Conservation (phyloP, 225 moss, liverwort and hornwort species). For the Physcomitrellopsis africana region DNA sequence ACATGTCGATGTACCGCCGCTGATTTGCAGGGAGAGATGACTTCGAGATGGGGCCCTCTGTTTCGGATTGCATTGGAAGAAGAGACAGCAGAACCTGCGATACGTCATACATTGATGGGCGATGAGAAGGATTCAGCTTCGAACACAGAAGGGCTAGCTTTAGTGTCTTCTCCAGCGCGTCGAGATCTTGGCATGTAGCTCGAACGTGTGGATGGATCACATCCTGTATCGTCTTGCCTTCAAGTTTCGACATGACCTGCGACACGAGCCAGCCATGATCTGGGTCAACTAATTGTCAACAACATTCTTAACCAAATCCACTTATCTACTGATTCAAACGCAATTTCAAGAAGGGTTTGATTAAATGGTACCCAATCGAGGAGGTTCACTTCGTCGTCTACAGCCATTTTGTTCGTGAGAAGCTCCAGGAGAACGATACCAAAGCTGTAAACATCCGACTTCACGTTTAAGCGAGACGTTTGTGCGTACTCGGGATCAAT, state of each 20-base stretch:
- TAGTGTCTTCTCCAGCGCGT: conserved; percentile 76
- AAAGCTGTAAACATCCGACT: conserved; percentile 96
- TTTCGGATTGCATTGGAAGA: conserved; percentile 55
- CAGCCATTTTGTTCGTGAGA: conserved; percentile 86
- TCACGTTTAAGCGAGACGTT: conserved; percentile 87
- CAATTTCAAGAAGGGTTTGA: neutral
- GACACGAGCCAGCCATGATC: neutral
- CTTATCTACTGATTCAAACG: neutral
- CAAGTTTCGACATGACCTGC: conserved; percentile 74
- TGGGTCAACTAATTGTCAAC: no score
- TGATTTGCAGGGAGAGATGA: conserved; percentile 47
- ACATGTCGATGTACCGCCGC: conserved; percentile 78
- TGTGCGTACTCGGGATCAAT: conserved; percentile 97
- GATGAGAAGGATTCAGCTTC: conserved; percentile 66
- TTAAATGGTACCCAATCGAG: conserved; percentile 65
- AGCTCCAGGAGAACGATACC: conserved; percentile 96
- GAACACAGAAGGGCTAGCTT: conserved; percentile 88
- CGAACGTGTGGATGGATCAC: conserved; percentile 67
- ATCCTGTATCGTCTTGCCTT: conserved; percentile 70
- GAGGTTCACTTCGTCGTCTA: conserved; percentile 84
- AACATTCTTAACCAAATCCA: no score
- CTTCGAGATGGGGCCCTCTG: conserved; percentile 41
- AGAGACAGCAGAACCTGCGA: conserved; percentile 83
- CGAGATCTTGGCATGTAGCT: conserved; percentile 64
- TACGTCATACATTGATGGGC: conserved; percentile 91